Evolutionary conservation across 306 rosid species (phyloP), one percentile per base, ranked within the genome.

Genomic region (Dalbergia cochinchinensis): DNA sequence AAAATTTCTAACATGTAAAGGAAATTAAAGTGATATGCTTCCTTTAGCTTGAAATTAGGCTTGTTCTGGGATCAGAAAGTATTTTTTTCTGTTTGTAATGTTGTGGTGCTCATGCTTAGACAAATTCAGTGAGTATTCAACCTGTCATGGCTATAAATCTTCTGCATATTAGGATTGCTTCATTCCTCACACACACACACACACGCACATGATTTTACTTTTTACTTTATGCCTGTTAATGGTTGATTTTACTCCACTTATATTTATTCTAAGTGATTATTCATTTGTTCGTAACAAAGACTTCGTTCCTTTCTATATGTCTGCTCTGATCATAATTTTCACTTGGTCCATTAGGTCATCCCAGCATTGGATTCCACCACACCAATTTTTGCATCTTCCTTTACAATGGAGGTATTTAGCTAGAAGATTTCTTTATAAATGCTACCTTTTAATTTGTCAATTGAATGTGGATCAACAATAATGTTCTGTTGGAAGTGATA

Each of bases 321-420:
- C 41, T 58, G 50, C 59, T 82, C 74, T 82, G 68, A 68, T 66
- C 51, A 59, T 65, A 31, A 51, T 58, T 69, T 71, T 71, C 60
- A 15, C 57, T 81, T 80, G 69, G 73, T 60, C 81, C 47, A 81
- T 81, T 89, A 93, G 99, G 98, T 95, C 73, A 90, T 95, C 68
- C 99, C 99, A 62, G 97, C 99, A 63, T 85, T 95, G 88, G 98
- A 93, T 86, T 73, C 96, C 59, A 83, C 73, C 69, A 93, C 99
- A 1, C 99, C 99, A 78, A 93, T 93, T 74, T 95, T 85, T 79
- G 97, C 99, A 15, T 95, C 99, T 67, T 95, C 99, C 82, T 95
- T 95, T 83, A 95, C 99, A 50, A 90, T 95, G 98, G 99, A 95
- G 99, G 99, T 95, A 62, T 54, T 54, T 54, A 54, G 60, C 60